Base-by-base conservation (phyloP, 768 basidiomycete genomes). In the Hortiboletus campestris region DNA sequence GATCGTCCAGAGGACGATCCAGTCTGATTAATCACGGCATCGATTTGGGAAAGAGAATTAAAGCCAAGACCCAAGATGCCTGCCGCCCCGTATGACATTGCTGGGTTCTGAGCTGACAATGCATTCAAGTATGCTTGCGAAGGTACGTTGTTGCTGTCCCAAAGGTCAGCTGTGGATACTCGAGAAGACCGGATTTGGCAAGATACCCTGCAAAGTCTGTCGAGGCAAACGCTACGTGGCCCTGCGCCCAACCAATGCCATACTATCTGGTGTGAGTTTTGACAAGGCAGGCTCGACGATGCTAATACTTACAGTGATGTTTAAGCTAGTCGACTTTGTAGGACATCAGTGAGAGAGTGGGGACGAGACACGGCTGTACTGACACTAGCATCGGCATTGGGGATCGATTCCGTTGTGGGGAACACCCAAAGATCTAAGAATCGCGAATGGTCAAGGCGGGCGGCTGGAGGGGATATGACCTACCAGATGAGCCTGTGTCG, bases 51-150 rank as follows among this genome's bases (percentile, higher is more conserved):
- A 40, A 94, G 81, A 17, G 82, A 80, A 36, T 84, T 84, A 64
- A 92, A 92, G 36, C 92, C 91, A 13, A 92, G 78, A 11, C 91
- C 90, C 36, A 84, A 68, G 64, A 94, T 83, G 19, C 91, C 91
- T 58, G 74, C 66, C 16, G 88, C 86, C 19, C 86, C 88, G 63
- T 87, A 90, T 4, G 77, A 76, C 25, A 90, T 74, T 4, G 87
- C 85, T 12, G 91, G 88, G 68, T 93, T 91, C 46, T 80, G 67
- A n/a, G 84, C 88, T 9, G 63, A 55, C 11, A 80, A 76, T 12
- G 80, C 85, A 57, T 88, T 87, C 51, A 93, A 71, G 63, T 83
- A 83, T 8, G 88, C 90, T 76, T 94, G 91, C 2, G 75, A 74
- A n/a, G 83, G 62, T 49, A 91, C 75, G 8, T 78, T 72, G 59